These are phyloP conservation scores for Suillus weaverae DNA, from an alignment of 768 basidiomycete genomes.

Conservation along the genomic window DNA sequence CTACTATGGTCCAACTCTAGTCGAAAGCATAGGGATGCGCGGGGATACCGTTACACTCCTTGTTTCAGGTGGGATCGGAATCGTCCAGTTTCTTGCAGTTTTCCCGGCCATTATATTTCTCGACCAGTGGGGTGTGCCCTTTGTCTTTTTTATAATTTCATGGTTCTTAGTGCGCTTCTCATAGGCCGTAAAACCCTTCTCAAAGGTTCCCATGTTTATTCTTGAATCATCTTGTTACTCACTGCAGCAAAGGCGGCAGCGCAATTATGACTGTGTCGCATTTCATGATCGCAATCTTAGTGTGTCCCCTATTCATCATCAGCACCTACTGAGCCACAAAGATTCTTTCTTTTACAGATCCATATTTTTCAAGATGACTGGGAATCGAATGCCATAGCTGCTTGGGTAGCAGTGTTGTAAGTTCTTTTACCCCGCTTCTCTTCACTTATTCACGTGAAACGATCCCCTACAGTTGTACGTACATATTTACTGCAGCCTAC, in stretches of 20 bases:
- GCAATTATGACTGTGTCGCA: conserved; percentile 65
- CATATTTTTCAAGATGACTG: conserved; percentile 53
- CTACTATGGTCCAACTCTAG: conserved; percentile 78
- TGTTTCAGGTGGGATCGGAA: conserved; percentile 77
- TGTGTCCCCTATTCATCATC: conserved; percentile 27
- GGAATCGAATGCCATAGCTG: conserved; percentile 54
- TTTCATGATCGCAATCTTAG: conserved; percentile 62
- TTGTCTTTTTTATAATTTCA: not conserved
- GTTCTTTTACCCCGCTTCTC: conserved; percentile 20
- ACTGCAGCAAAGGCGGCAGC: conserved; percentile 47
- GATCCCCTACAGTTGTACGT: conserved; percentile 51
- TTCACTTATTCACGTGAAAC: not conserved
- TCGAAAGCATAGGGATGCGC: conserved; percentile 60
- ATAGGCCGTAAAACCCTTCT: conserved; percentile 67
- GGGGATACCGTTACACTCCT: conserved; percentile 61
- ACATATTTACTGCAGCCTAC: conserved; percentile 75
- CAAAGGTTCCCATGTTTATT: conserved; percentile 35
- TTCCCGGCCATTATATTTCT: conserved; percentile 72
- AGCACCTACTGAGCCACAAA: not conserved
- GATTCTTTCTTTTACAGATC: conserved; percentile 35
- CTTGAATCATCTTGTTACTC: not conserved
- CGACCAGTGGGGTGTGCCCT: conserved; percentile 55
- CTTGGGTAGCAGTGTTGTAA: conserved; percentile 70
- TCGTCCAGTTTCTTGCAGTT: conserved; percentile 76
- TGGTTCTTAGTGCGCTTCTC: conserved; percentile 3